These are phyloP conservation scores for Purpureocillium takamizusanense DNA, from an alignment of 2,329 filamentous ascomycete genomes.

Conservation along the genomic window DNA sequence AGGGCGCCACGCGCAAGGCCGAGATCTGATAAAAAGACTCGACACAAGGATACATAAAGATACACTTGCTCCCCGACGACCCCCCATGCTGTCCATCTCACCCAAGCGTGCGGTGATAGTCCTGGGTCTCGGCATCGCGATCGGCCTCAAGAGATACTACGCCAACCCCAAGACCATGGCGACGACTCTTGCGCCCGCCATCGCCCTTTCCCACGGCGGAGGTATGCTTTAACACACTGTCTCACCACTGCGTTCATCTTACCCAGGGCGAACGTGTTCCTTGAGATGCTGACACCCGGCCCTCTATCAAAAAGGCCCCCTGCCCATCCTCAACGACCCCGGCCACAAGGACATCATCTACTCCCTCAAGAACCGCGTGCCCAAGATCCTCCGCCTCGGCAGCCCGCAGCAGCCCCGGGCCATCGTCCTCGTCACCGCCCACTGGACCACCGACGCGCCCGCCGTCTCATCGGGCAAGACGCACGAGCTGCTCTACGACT, in stretches of 20 bases:
- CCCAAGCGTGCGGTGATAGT: too few relatives aligned
- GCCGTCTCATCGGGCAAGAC: slow-evolving; percentile 39
- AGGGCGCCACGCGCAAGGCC: too few relatives aligned
- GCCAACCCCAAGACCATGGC: slow-evolving; percentile 26
- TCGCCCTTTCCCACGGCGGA: slow-evolving; percentile 42
- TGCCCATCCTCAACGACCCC: slow-evolving; percentile 49
- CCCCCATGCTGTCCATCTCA: too few relatives aligned
- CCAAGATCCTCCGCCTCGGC: slow-evolving; percentile 44
- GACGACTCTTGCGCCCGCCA: slow-evolving; percentile 20
- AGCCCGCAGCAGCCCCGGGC: slow-evolving; percentile 39
- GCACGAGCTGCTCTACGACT: slow-evolving; percentile 47
- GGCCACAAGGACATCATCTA: slow-evolving; percentile 38
- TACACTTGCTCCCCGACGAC: too few relatives aligned
- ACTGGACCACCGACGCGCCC: slow-evolving; percentile 42
- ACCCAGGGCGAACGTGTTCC: not conserved
- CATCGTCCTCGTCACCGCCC: slow-evolving; percentile 49
- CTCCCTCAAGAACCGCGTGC: slow-evolving; percentile 43
- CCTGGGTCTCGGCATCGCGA: too few relatives aligned
- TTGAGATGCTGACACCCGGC: not conserved
- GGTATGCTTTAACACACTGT: slow-evolving; percentile 20
- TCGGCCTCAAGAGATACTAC: not conserved
- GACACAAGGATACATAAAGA: too few relatives aligned
- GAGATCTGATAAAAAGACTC: too few relatives aligned
- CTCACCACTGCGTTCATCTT: not conserved
- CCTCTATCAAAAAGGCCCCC: slow-evolving; percentile 31